phyloP scores from a whole-genome alignment of 2,329 filamentous ascomycete genomes.

The Coniochaeta hoffmannii region DNA sequence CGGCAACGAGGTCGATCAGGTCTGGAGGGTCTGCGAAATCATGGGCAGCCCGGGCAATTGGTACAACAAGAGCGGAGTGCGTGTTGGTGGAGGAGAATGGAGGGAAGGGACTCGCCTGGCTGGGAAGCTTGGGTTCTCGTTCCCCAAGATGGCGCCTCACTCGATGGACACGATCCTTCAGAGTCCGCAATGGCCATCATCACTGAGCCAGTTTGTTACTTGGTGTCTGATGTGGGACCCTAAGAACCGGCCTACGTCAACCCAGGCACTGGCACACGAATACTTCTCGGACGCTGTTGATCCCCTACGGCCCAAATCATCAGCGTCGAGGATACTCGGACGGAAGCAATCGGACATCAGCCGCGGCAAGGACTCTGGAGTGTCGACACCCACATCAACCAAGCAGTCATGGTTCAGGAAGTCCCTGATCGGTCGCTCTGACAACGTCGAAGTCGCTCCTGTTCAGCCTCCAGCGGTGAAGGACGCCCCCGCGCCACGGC shows the following conservation, averaged over 20 bases:
- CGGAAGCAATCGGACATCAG: slow-evolving; percentile 84
- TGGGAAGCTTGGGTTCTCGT: slow-evolving; percentile 95
- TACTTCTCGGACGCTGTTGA: slow-evolving; percentile 92
- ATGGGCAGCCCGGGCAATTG: slow-evolving; percentile 98
- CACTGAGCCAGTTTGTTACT: slow-evolving; percentile 87
- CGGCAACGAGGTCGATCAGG: slow-evolving; percentile 96
- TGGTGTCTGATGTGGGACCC: slow-evolving; percentile 99
- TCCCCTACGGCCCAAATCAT: slow-evolving; percentile 85
- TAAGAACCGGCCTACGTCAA: slow-evolving; percentile 81
- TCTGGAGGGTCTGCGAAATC: slow-evolving; percentile 97
- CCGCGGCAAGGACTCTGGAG: slow-evolving; percentile 56
- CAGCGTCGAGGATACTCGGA: slow-evolving; percentile 73
- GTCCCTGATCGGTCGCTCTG: slow-evolving; percentile 77
- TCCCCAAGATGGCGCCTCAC: slow-evolving; percentile 98
- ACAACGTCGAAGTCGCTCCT: slow-evolving; percentile 31
- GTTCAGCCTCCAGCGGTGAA: slow-evolving; percentile 38
- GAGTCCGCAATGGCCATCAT: slow-evolving; percentile 81
- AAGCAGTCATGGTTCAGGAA: slow-evolving; percentile 98
- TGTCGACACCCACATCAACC: slow-evolving; percentile 53
- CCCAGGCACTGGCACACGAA: slow-evolving; percentile 89
- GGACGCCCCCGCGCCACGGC: slow-evolving; percentile 35
- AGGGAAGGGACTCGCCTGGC: slow-evolving; percentile 87
- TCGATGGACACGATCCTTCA: slow-evolving; percentile 91
- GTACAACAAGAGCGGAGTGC: slow-evolving; percentile 84
- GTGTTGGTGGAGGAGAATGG: slow-evolving; percentile 94